Base-by-base conservation (phyloP, 805 yeast species). In the Barnettozyma californica region DNA sequence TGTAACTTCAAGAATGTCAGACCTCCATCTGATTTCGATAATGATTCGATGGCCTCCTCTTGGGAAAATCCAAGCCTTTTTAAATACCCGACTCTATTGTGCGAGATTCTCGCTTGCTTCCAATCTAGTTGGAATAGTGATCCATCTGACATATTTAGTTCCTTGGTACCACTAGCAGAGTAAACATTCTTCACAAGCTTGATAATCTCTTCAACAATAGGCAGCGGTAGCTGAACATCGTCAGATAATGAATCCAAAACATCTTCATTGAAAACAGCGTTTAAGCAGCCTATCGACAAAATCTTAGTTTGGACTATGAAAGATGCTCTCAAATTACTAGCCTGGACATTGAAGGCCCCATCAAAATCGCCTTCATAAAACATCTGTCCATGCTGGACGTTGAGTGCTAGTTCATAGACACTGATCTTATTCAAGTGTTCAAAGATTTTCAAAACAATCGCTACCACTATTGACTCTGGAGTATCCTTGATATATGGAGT, bases 391-490 rank as follows among this genome's bases (percentile, higher is more conserved):
- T 52, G 48, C 14, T 66, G 60, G 20, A 75, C 69, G 4, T 59
- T 51, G 20, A 61, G 53, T 6, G 69, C 44, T 20, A 57, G 55
- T 4, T 71, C 70, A 41, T 64, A 62, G 10, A 71, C 68, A 3
- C 74, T 71, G 0, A 75, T 63, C 43, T 74, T 75, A n/a, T 73
- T 70, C 53, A 76, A 69, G 9, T 79, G 67, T 2, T 70, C 66
- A 5, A 80, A 59, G 1, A 72, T 60, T 40, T 71, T 72, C 43
- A 71, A 65, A 9, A 77, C 60, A n/a, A 76, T 67, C 34, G 73
- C 69, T 37, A 65, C 49, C 2, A 59, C 61, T 14, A 71, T 47
- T 18, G 73, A 69, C 27, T 71, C 68, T 2, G 66, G 58, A 7
- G 70, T 60, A 33, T 70, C 66, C 27, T 67, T 68, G 14, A 67